A percentile compares a stretch with the other conserved stretches of the same genome.
Conservation (phyloP, 495 filamentous ascomycete species). For the Aspergillus sclerotiicarbonarius region DNA sequence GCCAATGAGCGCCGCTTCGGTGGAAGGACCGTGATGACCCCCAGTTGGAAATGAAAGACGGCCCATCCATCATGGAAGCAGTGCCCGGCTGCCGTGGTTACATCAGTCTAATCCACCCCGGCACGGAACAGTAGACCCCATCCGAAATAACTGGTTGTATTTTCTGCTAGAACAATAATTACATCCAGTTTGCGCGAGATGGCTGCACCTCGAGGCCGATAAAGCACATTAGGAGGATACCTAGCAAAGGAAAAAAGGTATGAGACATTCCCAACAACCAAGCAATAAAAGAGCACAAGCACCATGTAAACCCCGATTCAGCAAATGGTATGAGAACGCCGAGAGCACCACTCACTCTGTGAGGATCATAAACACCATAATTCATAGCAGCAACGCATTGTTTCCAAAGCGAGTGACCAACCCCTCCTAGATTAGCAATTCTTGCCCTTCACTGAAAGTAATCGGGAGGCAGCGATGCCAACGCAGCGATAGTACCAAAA, state of each 20-base stretch:
- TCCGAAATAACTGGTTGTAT: background rate
- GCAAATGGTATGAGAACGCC: background rate
- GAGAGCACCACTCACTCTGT: background rate
- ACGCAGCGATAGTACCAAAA: constrained; percentile 47
- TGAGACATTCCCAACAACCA: constrained; percentile 2
- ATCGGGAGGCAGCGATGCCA: constrained; percentile 45
- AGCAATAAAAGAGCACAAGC: background rate
- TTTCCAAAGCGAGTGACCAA: constrained; percentile 3
- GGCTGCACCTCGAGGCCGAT: background rate
- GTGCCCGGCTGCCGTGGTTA: background rate
- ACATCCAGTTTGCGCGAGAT: background rate
- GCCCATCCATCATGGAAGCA: background rate
- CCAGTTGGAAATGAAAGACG: background rate
- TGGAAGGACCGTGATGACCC: background rate
- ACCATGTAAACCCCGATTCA: background rate
- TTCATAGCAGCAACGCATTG: constrained; percentile 3
- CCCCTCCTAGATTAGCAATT: background rate
- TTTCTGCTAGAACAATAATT: constrained; percentile 5
- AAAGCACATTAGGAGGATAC: background rate
- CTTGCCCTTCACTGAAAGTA: constrained; percentile 30
- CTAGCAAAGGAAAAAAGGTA: background rate
- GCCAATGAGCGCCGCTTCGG: background rate
- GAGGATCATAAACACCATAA: background rate
- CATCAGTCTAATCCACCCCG: background rate
- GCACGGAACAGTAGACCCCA: background rate